Evolutionary conservation across 495 filamentous ascomycete genomes (phyloP), one percentile per base, ranked within the genome.

Genomic region (Trichoderma orchidacearum): DNA sequence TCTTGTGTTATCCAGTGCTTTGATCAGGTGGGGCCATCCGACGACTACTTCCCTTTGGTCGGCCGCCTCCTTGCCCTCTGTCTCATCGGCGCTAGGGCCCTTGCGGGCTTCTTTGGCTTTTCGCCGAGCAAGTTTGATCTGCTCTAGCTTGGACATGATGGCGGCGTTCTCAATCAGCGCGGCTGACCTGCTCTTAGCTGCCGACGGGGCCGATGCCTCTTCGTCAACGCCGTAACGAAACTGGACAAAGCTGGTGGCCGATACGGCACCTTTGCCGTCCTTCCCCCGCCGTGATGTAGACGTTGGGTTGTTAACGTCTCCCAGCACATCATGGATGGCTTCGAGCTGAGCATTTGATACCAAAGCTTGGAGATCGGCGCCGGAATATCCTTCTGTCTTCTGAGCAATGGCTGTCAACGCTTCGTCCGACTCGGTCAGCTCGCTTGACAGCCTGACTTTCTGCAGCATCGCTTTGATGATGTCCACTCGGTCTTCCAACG

Each of bases 311-410:
- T 80, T 75, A 0, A 74, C 73, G 58, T 88, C 86, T 12, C 83
- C 85, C 3, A 98, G 80, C 1, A 92, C 81, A 58, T 95, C 90
- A 59, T 98, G 93, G 57, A 98, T 94, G 27, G 93, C 93, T 68
- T 97, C 94, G 5, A 98, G 76, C 68, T 98, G 93, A 4, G 93
- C 93, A 60, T 98, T 97, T 58, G 94, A 96, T 15, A 97, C 80
- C 9, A 98, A 80, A 0, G 93, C 93, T 68, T 96, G 94, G 17
- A 98, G 72, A 75, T 98, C 93, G 0, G 93, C 93, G 1, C 93
- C 93, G 0, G 87, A 89, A 65, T 93, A 96, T n/a, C 93, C 93
- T 58, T 90, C 88, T 0, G 92, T 96, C 36, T 79, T 70, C 2
- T 72, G 70, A 1, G 89, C 92, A 11, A 97, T 77, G 59, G 93